Percentiles rank a stretch among this genome's conserved stretches.
Evolutionary conservation across 306 rosid species (phyloP).

Genomic region (Lotus japonicus): DNA sequence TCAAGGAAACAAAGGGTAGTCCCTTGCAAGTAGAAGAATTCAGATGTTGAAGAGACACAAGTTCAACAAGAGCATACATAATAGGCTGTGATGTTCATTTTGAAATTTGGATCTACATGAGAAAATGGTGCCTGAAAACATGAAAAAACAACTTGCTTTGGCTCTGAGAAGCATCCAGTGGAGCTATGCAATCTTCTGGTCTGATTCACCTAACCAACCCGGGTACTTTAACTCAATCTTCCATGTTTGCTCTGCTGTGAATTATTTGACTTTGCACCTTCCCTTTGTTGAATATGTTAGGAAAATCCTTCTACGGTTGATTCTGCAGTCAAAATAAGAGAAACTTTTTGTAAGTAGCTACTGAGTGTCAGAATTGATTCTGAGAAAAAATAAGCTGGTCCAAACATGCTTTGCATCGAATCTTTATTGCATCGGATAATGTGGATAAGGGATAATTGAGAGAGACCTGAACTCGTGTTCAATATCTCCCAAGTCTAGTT

Average conservation of each 20-base stretch:
- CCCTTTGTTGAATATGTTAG: neutral
- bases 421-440: no score
- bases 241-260: neutral
- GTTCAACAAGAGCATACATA: neutral
- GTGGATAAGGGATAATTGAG: no score
- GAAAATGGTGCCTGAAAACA: conserved; percentile 42
- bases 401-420: no score
- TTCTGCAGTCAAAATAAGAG: no score
- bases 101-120: conserved; percentile 13
- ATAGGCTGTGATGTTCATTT: neutral
- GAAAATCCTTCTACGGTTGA: no score
- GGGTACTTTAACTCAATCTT: conserved; percentile 34
- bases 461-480: no score
- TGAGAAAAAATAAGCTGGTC: no score
- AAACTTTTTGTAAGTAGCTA: no score
- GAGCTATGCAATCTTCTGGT: conserved; percentile 86
- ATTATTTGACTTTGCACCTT: neutral
- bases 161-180: conserved; percentile 81
- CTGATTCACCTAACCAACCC: conserved; percentile 47
- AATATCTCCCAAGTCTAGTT: neutral
- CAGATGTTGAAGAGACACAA: neutral
- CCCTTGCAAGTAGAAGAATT: neutral
- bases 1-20: conserved; percentile 5
- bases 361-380: no score
- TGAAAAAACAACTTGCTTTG: conserved; percentile 67